These are phyloP conservation scores for Discostella pseudostelligera DNA, from an alignment of 108 stramenopile genomes.

Conservation along the genomic window DNA sequence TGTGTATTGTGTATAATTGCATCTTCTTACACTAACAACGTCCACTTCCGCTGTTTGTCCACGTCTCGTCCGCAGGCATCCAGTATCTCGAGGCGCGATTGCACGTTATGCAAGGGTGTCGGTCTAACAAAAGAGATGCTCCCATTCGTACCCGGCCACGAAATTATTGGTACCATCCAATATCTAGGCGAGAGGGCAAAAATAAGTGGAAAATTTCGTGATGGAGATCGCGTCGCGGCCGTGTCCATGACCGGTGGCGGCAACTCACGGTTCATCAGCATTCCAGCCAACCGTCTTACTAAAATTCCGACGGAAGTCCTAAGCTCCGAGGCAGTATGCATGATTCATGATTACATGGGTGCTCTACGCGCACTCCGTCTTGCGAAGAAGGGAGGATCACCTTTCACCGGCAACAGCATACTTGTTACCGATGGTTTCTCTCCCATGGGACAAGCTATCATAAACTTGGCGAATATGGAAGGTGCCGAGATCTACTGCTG, in stretches of 20 bases:
- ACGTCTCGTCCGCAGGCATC: conserved; percentile 46
- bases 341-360: conserved; percentile 73
- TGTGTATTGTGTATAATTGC: no score
- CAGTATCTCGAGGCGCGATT: conserved; percentile 62
- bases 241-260: conserved; percentile 52
- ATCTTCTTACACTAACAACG: not conserved
- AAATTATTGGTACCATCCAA: conserved; percentile 59
- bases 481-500: conserved; percentile 63
- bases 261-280: conserved; percentile 61
- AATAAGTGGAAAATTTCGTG: conserved; percentile 21
- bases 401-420: conserved; percentile 59
- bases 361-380: conserved; percentile 72
- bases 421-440: conserved; percentile 69
- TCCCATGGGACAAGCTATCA: conserved; percentile 60
- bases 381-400: conserved; percentile 38
- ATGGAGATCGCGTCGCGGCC: conserved; percentile 64
- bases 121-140: conserved; percentile 44
- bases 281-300: conserved; percentile 47
- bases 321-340: conserved; percentile 52
- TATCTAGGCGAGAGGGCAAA: conserved; percentile 41
- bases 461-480: conserved; percentile 55
- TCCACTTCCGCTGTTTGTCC: not conserved
- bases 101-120: conserved; percentile 51
- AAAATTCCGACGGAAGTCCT: conserved; percentile 57
- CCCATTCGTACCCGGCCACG: conserved; percentile 63